phyloP scores from a whole-genome alignment of 1,139 yeast genomes.

The Taphrina flavorubra region DNA sequence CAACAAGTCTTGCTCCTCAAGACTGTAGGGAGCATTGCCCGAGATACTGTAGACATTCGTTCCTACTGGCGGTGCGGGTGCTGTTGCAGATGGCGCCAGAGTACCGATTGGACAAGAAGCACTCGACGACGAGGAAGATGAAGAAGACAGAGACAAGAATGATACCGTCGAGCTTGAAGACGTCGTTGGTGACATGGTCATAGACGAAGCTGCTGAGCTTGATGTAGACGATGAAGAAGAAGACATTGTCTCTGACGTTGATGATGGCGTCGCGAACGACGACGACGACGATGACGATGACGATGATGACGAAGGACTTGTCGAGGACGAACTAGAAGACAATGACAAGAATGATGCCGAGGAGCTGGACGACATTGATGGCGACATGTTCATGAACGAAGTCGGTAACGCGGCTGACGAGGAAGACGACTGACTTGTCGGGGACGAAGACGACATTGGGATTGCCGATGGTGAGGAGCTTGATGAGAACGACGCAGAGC shows the following conservation, averaged over 20 bases:
- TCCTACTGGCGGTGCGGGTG: slow-evolving; percentile 24
- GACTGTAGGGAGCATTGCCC: slow-evolving; percentile 4
- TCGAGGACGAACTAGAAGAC: not conserved
- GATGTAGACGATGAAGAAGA: not conserved
- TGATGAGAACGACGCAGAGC: slow-evolving; percentile 36
- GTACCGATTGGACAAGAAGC: slow-evolving; percentile 21
- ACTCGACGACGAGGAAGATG: slow-evolving; percentile 1
- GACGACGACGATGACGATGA: not conserved
- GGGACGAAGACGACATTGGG: no score
- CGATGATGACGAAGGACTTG: not conserved
- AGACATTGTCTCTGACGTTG: not conserved
- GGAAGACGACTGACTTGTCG: not conserved
- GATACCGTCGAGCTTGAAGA: not conserved
- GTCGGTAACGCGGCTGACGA: not conserved
- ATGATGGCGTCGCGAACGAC: not conserved
- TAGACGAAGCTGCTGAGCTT: not conserved
- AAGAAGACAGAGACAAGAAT: not conserved
- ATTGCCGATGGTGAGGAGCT: not conserved
- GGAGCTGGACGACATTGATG: not conserved
- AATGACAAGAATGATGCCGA: not conserved
- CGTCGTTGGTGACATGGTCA: not conserved
- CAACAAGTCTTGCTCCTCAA: slow-evolving; percentile 3
- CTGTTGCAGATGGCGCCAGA: slow-evolving; percentile 18
- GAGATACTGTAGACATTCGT: slow-evolving; percentile 19
- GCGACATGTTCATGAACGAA: not conserved